phyloP scores from a whole-genome alignment of 139 green algal species.

The Volvox reticuliferus region DNA sequence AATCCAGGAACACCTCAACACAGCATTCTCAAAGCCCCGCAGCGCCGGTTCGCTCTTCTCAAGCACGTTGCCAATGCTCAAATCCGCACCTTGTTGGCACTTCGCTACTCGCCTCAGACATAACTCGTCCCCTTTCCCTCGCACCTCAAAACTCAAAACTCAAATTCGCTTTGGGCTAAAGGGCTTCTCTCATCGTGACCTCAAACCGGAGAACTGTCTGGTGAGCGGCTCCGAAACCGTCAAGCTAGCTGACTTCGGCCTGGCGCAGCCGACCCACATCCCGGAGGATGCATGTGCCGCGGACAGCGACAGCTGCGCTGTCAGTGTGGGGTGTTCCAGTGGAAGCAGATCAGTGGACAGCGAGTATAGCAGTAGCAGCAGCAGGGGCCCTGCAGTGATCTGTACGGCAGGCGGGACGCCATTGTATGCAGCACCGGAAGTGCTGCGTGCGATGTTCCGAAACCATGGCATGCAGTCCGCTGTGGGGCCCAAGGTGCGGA shows the following conservation, averaged over 20 bases:
- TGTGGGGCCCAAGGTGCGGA: conserved; percentile 42
- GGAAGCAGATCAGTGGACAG: neutral
- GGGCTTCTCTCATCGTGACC: conserved; percentile 54
- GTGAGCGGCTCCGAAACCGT: conserved; percentile 34
- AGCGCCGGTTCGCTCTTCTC: no score
- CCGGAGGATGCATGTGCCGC: conserved; percentile 28
- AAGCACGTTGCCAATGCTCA: no score
- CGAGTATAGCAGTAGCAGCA: conserved; percentile 28
- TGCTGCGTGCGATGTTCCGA: conserved; percentile 62
- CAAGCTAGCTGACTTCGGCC: conserved; percentile 64
- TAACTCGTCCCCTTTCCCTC: no score
- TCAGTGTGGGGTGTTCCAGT: neutral
- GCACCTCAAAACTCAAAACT: no score
- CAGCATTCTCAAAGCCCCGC: no score
- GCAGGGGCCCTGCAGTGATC: neutral
- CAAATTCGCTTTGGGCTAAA: neutral
- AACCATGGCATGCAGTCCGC: conserved; percentile 43
- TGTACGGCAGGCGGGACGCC: conserved; percentile 60
- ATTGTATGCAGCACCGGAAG: conserved; percentile 68
- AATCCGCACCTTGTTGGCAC: no score
- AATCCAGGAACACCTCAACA: no score
- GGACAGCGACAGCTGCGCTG: conserved; percentile 18
- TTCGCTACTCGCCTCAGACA: no score
- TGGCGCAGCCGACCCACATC: conserved; percentile 45
- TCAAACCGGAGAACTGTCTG: conserved; percentile 70